Evolutionary conservation across 805 yeast genomes (phyloP).

Genomic region (Ogataea minuta): DNA sequence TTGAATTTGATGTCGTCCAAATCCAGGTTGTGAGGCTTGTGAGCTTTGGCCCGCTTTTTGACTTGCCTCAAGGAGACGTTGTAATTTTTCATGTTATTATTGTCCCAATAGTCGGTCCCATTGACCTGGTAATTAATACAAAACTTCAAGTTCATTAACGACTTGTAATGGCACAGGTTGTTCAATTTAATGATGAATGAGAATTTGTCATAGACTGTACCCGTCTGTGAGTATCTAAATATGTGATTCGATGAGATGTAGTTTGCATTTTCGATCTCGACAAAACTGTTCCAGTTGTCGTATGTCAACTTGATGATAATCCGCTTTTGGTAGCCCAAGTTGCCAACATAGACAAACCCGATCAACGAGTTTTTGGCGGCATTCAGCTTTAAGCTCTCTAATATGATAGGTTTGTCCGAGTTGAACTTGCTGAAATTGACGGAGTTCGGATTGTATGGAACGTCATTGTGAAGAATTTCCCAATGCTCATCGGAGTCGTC

Average conservation of each 20-base stretch:
- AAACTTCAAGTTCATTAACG: conserved; percentile 35
- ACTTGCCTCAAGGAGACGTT: conserved; percentile 35
- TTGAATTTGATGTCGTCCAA: conserved; percentile 31
- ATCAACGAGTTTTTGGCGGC: conserved; percentile 42
- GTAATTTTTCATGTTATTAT: conserved; percentile 37
- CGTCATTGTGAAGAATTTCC: conserved; percentile 33
- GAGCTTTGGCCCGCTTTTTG: conserved; percentile 9
- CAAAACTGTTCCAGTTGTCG: conserved; percentile 43
- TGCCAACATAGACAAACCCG: conserved; percentile 41
- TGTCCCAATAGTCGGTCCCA: conserved; percentile 39
- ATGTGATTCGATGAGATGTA: conserved; percentile 38
- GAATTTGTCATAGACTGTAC: conserved; percentile 40
- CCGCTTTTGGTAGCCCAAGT: conserved; percentile 39
- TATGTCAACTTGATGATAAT: conserved; percentile 46
- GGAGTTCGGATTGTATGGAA: conserved; percentile 28
- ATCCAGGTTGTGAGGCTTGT: conserved; percentile 15
- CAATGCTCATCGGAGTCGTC: conserved; percentile 25
- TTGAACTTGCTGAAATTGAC: conserved; percentile 34
- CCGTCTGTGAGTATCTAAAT: conserved; percentile 38
- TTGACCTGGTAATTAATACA: conserved; percentile 39
- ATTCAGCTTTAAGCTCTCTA: conserved; percentile 38
- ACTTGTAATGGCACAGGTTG: conserved; percentile 26
- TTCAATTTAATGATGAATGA: conserved; percentile 47
- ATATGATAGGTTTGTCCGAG: conserved; percentile 28
- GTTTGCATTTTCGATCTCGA: conserved; percentile 33